Evolutionary conservation across 306 rosid genomes (phyloP), one percentile per base, ranked within the genome.

Genomic region (Lupinus albus): DNA sequence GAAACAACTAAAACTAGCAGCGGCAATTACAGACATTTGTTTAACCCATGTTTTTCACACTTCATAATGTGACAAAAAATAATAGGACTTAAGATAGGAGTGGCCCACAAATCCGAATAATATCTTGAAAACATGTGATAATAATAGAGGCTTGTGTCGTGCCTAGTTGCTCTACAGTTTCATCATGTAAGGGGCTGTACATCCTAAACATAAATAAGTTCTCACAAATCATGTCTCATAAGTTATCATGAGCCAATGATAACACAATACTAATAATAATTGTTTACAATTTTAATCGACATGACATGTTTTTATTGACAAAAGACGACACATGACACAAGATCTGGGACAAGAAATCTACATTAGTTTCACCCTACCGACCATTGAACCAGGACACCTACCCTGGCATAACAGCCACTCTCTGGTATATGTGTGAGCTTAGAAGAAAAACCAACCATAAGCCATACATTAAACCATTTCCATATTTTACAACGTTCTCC

Each of bases 101-200:
- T n/a, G 33, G 46, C 78, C 74, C 42, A 65, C 74, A 17, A 70
- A 80, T 80, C 80, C 38, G 39, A 80, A 80, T 0, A 70, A 75
- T 59, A 71, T 80, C 78, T 80, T 35, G 4, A 56, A 39, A 7
- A 14, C 8, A 11, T 14, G 35, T 8, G n/a, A 32, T 50, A 17
- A 32, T 50, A 49, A 11, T 9, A 1, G n/a, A 30, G 20, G 59
- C 56, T 25, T 25, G 3, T 0, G 38, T 8, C 4, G 63, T 20
- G 45, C 6, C 18, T 25, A 25, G 28, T 25, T 17, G 55, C 20
- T 21, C 35, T 14, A 72, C 14, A 45, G 28, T 64, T 77, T 64
- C 65, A 72, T 36, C 8, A 63, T 53, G 33, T 35, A 11, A 63
- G 0, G 28, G n/a, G n/a, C n/a, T n/a, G n/a, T n/a, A n/a, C n/a